phyloP scores from a whole-genome alignment of 2,329 filamentous ascomycete genomes.

The Pseudocercospora eumusae region DNA sequence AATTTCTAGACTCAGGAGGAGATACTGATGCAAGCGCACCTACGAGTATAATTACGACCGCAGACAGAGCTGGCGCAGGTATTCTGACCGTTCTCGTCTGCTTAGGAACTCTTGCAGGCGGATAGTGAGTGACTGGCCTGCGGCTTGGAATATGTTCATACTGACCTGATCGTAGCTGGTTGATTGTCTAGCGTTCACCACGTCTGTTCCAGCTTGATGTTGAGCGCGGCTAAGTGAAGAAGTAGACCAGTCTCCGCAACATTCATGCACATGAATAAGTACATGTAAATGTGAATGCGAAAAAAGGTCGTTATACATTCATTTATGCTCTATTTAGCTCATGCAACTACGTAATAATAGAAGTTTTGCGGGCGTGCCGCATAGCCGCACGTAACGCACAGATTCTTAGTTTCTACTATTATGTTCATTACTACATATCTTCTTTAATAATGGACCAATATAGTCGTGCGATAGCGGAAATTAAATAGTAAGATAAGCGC shows the following conservation, averaged over 20 bases:
- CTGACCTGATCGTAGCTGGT: not conserved
- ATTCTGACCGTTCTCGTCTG: slow-evolving; percentile 27
- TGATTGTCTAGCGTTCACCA: not conserved
- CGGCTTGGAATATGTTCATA: not conserved
- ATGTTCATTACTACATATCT: no score
- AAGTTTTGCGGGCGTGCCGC: no score
- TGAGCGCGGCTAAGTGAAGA: not conserved
- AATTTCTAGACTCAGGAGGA: slow-evolving; percentile 13
- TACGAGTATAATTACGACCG: slow-evolving; percentile 43
- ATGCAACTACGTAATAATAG: no score
- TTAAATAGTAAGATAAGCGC: no score
- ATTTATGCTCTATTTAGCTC: no score
- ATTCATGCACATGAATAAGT: not conserved
- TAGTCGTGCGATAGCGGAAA: no score
- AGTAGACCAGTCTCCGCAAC: no score
- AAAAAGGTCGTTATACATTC: no score
- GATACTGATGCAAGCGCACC: slow-evolving; percentile 34
- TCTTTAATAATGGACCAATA: no score
- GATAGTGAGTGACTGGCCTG: slow-evolving; percentile 6
- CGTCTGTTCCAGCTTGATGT: not conserved
- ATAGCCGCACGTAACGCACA: no score
- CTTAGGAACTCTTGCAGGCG: slow-evolving; percentile 24
- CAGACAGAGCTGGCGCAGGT: slow-evolving; percentile 25
- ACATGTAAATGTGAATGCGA: no score
- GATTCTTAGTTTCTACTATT: no score